A percentile compares a stretch with the other conserved stretches of the same genome.
Evolutionary conservation across 2,329 filamentous ascomycete species (phyloP).

Genomic region (Trichoderma asperellum): DNA sequence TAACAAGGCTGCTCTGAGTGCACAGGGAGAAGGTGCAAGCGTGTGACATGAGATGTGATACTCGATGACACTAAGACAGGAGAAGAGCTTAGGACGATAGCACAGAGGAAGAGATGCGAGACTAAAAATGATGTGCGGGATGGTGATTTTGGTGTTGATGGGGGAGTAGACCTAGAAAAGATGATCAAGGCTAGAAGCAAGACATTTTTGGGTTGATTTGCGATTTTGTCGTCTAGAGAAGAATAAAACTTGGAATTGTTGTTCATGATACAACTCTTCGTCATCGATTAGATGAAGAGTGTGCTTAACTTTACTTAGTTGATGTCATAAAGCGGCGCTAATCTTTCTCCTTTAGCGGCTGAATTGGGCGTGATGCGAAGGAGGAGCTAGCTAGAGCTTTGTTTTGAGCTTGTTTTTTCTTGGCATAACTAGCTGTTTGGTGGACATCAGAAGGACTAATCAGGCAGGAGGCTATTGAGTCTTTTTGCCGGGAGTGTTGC

Average conservation of each 20-base stretch:
- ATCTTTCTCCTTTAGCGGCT: constrained; percentile 4
- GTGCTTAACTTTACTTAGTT: background rate
- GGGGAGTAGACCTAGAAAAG: background rate
- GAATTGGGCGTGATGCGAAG: background rate
- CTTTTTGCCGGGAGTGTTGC: background rate
- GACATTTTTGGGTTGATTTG: background rate
- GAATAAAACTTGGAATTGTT: background rate
- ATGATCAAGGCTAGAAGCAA: background rate
- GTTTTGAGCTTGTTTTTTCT: background rate
- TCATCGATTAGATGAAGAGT: background rate
- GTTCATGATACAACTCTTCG: constrained; percentile 3
- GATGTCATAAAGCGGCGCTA: constrained; percentile 9
- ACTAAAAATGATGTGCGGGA: background rate
- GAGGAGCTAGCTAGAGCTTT: background rate
- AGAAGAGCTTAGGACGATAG: background rate
- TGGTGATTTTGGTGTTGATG: background rate
- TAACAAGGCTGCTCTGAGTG: background rate
- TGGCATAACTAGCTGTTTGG: background rate
- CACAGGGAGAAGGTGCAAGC: background rate
- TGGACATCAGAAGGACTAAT: background rate
- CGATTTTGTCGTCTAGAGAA: background rate
- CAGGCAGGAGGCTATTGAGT: background rate
- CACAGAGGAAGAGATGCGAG: background rate
- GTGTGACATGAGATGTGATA: background rate
- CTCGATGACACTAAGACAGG: background rate